Conservation (phyloP, 352 stramenopile species). For the Globisporangium nagaii region DNA sequence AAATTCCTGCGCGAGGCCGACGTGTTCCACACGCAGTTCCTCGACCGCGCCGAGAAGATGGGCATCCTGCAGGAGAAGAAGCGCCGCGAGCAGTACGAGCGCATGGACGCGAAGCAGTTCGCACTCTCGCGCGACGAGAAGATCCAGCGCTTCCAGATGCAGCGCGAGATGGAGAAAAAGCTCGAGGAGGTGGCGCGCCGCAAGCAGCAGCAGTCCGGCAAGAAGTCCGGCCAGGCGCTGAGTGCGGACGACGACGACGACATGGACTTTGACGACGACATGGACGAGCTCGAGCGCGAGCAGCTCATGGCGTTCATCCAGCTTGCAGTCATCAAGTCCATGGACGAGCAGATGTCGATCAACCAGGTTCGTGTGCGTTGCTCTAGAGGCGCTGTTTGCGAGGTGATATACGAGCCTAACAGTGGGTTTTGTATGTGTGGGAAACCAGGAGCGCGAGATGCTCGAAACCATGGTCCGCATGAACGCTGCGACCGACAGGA, state of each 20-base stretch:
- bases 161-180: conserved; percentile 73
- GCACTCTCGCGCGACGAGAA: conserved; percentile 71
- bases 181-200: conserved; percentile 47
- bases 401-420: no score
- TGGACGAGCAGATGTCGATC: conserved; percentile 70
- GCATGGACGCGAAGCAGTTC: conserved; percentile 63
- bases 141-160: conserved; percentile 73
- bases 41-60: conserved; percentile 61
- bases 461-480: conserved; percentile 85
- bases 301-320: conserved; percentile 81
- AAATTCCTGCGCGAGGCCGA: conserved; percentile 66
- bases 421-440: no score
- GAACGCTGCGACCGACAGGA: conserved; percentile 48
- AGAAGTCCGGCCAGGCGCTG: conserved; percentile 12
- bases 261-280: conserved; percentile 45
- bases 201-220: conserved; percentile 21
- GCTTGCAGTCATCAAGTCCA: conserved; percentile 63
- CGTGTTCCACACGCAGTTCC: conserved; percentile 71
- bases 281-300: conserved; percentile 76
- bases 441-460: conserved; percentile 59
- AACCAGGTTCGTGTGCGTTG: conserved; percentile 34
- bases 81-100: conserved; percentile 71
- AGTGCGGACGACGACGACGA: conserved; percentile 23
- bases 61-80: conserved; percentile 62
- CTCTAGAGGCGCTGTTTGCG: neutral